Evolutionary conservation across 768 basidiomycete species (phyloP).

Genomic region (Suillus subaureus): DNA sequence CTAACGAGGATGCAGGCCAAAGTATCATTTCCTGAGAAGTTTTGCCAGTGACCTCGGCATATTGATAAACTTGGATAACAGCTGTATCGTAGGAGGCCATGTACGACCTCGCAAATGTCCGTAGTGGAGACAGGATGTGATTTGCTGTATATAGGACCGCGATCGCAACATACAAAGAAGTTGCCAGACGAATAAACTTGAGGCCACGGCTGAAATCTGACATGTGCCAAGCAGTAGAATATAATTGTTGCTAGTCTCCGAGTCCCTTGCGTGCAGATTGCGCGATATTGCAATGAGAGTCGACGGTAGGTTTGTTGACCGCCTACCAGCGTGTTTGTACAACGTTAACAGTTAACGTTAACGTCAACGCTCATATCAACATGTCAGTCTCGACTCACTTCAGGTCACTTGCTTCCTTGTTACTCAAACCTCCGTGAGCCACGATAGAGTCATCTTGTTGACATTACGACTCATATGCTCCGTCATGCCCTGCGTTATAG

Average conservation of each 20-base stretch:
- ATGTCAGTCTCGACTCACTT: slow-evolving; percentile 14
- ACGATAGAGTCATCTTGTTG: not conserved
- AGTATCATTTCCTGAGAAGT: slow-evolving; percentile 21
- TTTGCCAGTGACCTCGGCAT: slow-evolving; percentile 8
- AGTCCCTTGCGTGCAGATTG: slow-evolving; percentile 15
- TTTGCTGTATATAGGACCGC: slow-evolving; percentile 36
- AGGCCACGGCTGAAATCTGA: slow-evolving; percentile 2
- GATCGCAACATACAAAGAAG: slow-evolving; percentile 25
- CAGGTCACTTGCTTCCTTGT: slow-evolving; percentile 25
- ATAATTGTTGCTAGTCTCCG: slow-evolving; percentile 7
- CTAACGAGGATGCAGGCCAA: slow-evolving; percentile 20
- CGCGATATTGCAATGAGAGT: slow-evolving; percentile 12
- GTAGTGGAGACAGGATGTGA: slow-evolving; percentile 19
- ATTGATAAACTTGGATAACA: not conserved
- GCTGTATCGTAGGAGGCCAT: slow-evolving; percentile 2
- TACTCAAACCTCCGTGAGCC: slow-evolving; percentile 31
- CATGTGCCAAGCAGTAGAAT: not conserved
- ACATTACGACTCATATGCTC: not conserved
- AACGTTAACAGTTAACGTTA: too few species aligned
- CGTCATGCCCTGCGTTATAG: slow-evolving; percentile 12
- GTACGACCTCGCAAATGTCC: not conserved
- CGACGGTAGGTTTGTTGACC: too few species aligned
- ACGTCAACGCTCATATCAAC: not conserved
- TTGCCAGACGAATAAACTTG: slow-evolving; percentile 8
- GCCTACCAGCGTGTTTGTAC: not conserved